phyloP scores from a whole-genome alignment of 495 filamentous ascomycete species.

The Penicillium angulare region DNA sequence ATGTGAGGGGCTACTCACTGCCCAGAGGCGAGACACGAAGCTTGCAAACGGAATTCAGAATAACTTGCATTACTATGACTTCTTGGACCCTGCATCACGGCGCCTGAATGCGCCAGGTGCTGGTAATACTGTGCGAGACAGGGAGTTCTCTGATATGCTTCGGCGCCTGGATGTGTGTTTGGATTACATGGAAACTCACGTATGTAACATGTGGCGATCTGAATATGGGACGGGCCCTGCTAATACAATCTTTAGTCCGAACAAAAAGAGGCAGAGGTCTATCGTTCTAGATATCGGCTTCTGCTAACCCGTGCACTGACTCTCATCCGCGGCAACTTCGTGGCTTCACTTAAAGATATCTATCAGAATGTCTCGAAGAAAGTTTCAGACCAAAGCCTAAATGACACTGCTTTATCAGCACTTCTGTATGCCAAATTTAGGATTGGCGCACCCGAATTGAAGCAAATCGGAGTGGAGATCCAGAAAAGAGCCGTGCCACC shows the following conservation, averaged over 20 bases:
- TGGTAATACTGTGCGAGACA: conserved; percentile 73
- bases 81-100: conserved; percentile 85
- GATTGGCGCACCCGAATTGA: conserved; percentile 64
- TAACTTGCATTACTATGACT: conserved; percentile 87
- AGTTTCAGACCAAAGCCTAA: conserved; percentile 67
- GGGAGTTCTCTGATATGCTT: conserved; percentile 82
- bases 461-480: conserved; percentile 64
- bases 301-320: conserved; percentile 71
- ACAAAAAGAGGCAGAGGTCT: conserved; percentile 83
- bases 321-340: conserved; percentile 83
- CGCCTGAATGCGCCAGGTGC: conserved; percentile 90
- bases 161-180: conserved; percentile 82
- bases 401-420: conserved; percentile 73
- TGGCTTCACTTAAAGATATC: conserved; percentile 67
- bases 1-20: conserved; percentile 78
- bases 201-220: conserved; percentile 37
- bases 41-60: conserved; percentile 79
- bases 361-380: conserved; percentile 68
- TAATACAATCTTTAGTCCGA: conserved; percentile 52
- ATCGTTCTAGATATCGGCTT: conserved; percentile 68
- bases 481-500: conserved; percentile 64
- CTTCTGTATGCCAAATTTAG: conserved; percentile 77
- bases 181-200: conserved; percentile 82
- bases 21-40: conserved; percentile 71
- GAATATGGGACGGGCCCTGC: not conserved